These are phyloP conservation scores for Bimuria novae-zelandiae DNA, from an alignment of 2,329 filamentous ascomycete species.

Conservation along the genomic window DNA sequence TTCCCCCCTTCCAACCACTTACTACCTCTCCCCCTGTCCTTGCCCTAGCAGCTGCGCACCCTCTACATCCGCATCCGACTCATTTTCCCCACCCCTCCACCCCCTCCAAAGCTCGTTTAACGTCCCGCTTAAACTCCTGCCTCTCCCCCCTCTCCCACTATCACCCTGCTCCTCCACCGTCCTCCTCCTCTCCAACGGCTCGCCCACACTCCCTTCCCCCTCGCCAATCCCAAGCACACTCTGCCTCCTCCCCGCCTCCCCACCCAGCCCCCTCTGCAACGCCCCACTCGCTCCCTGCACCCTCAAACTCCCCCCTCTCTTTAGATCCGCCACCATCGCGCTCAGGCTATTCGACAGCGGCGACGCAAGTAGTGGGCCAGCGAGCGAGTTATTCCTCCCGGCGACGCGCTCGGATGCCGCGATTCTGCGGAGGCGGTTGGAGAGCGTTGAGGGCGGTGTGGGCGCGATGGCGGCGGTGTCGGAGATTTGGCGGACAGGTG, in stretches of 20 bases:
- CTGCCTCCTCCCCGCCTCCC: constrained; percentile 16
- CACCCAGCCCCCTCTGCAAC: background rate
- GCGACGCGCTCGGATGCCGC: constrained; percentile 45
- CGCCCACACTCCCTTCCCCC: constrained; percentile 18
- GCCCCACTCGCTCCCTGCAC: background rate
- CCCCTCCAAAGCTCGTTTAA: constrained; percentile 38
- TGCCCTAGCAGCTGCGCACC: too few species aligned
- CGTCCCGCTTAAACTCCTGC: constrained; percentile 38
- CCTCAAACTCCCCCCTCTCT: constrained; percentile 56
- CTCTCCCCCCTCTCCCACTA: constrained; percentile 4
- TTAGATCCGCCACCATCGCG: constrained; percentile 67
- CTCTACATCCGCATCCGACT: background rate
- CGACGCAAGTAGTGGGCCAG: constrained; percentile 62
- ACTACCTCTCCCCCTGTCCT: too few species aligned
- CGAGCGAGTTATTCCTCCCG: constrained; percentile 55
- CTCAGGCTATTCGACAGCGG: constrained; percentile 65
- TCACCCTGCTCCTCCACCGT: constrained; percentile 13
- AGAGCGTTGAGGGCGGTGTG: constrained; percentile 23
- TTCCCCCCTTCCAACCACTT: too few species aligned
- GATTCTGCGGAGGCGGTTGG: constrained; percentile 33
- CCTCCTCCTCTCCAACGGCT: constrained; percentile 28
- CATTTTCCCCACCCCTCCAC: constrained; percentile 19
- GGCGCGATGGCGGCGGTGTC: constrained; percentile 25
- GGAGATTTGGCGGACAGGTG: constrained; percentile 20
- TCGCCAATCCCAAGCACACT: constrained; percentile 31